phyloP scores from a whole-genome alignment of 2,329 filamentous ascomycete genomes.

The Seiridium cupressi region DNA sequence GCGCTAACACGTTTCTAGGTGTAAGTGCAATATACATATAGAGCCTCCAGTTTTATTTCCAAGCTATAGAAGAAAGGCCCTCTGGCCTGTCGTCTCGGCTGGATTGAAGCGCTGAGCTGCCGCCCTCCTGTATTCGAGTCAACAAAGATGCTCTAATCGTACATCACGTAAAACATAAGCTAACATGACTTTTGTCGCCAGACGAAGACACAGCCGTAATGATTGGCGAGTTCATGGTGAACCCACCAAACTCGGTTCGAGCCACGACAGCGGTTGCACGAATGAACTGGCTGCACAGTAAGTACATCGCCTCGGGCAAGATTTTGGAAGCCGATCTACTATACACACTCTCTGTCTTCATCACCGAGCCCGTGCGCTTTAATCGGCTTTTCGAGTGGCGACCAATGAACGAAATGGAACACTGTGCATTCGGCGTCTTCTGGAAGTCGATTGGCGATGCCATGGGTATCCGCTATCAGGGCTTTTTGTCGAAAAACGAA shows the following conservation, averaged over 20 bases:
- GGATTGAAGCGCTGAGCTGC: too few relatives aligned
- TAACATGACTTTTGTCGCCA: too few relatives aligned
- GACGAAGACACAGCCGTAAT: constrained; percentile 28
- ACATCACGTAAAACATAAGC: too few relatives aligned
- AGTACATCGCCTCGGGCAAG: constrained; percentile 29
- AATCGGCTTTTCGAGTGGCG: constrained; percentile 70
- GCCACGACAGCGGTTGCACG: constrained; percentile 32
- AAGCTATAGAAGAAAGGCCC: too few relatives aligned
- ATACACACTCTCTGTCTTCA: constrained; percentile 53
- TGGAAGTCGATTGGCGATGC: constrained; percentile 72
- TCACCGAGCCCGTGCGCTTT: constrained; percentile 64
- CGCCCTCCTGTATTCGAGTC: too few relatives aligned
- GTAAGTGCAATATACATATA: too few relatives aligned
- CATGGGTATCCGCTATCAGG: constrained; percentile 60
- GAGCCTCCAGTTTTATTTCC: too few relatives aligned
- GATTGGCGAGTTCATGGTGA: constrained; percentile 28
- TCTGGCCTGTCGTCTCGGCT: too few relatives aligned
- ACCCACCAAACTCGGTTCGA: constrained; percentile 33
- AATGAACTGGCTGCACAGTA: constrained; percentile 37
- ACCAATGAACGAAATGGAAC: constrained; percentile 62
- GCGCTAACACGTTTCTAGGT: neutral
- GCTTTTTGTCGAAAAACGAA: constrained; percentile 25
- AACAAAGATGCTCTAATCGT: too few relatives aligned
- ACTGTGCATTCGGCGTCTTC: constrained; percentile 64
- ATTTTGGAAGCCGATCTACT: constrained; percentile 36